Base-by-base conservation (phyloP, 2,329 filamentous ascomycete species). In the Graphium sp. region DNA sequence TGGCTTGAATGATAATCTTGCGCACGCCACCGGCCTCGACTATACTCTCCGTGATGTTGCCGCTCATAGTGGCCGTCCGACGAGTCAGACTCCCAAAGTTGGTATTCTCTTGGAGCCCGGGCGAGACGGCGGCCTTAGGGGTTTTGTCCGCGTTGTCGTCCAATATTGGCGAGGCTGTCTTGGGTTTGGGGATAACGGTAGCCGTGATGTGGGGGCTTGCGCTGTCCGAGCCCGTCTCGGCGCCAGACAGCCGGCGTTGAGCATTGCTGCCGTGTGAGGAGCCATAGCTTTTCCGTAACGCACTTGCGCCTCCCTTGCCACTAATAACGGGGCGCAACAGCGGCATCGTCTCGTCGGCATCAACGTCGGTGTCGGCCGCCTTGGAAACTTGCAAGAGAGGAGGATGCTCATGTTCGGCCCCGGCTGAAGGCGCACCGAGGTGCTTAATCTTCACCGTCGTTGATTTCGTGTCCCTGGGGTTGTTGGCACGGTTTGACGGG, bases 11-110 rank as follows among this genome's bases (percentile, higher is more conserved):
- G 1, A 87, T 68, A 24, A 83, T 68, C 51, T 87, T 87, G 37
- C 71, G 69, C 29, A 84, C 64, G 3, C 80, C 80, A 31, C 74
- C 71, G 3, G 74, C 60, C 42, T 85, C 75, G 32, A 84, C 56
- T n/a, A 80, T 58, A 35, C 78, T 80, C 49, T 85, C 78, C 1
- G 78, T 83, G 40, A 85, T 82, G 45, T 74, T 81, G 17, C 80
- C 79, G 39, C 16, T 22, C 13, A 19, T 18, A 24, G 16, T 16
- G 6, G 19, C 20, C 9, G 24, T 16, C 19, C 14, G 8, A 5
- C 25, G 18, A 11, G 25, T n/a, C n/a, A 18, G 25, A 10, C 11
- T 19, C n/a, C 15, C 16, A 13, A 27, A 19, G 25, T 18, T 18
- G 25, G 13, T 19, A n/a, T n/a, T n/a, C n/a, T n/a, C n/a, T n/a